Percentiles rank a stretch among this genome's conserved stretches.
Evolutionary conservation across 805 yeast species (phyloP).

Genomic region (Kuraishia hungarica): DNA sequence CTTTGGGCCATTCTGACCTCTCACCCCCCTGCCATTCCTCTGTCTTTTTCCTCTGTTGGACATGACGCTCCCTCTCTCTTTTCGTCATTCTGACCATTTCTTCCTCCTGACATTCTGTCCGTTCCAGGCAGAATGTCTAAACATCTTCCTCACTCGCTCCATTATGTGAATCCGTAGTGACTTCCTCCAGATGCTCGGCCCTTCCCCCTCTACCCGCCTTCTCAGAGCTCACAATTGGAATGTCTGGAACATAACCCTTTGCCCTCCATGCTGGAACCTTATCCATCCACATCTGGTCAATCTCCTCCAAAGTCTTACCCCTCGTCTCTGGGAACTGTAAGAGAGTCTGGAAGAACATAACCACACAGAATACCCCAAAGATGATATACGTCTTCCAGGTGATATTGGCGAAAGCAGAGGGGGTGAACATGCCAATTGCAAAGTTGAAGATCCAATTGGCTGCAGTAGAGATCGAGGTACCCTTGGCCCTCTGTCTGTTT

Average conservation of each 20-base stretch:
- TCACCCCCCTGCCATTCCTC: no score
- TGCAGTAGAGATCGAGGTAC: conserved; percentile 55
- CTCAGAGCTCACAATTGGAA: conserved; percentile 2
- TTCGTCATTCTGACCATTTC: no score
- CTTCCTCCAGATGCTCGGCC: neutral
- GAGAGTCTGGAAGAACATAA: conserved; percentile 31
- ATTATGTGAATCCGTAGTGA: neutral
- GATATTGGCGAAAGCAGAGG: conserved; percentile 42
- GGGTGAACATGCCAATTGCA: conserved; percentile 56
- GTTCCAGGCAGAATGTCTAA: no score
- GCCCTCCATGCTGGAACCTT: conserved; percentile 8
- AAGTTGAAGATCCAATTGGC: conserved; percentile 69
- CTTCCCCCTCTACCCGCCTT: neutral
- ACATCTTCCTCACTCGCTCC: neutral
- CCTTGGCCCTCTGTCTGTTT: conserved; percentile 58
- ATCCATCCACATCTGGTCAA: conserved; percentile 39
- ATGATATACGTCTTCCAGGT: conserved; percentile 54
- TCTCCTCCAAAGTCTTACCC: conserved; percentile 52
- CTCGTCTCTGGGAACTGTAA: conserved; percentile 60
- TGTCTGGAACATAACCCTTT: conserved; percentile 5
- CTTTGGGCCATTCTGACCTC: no score
- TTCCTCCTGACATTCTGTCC: no score
- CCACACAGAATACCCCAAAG: conserved; percentile 44
- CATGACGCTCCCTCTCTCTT: no score
- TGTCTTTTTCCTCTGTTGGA: no score